phyloP scores from a whole-genome alignment of 352 stramenopile genomes.

The Phytophthora vignae region DNA sequence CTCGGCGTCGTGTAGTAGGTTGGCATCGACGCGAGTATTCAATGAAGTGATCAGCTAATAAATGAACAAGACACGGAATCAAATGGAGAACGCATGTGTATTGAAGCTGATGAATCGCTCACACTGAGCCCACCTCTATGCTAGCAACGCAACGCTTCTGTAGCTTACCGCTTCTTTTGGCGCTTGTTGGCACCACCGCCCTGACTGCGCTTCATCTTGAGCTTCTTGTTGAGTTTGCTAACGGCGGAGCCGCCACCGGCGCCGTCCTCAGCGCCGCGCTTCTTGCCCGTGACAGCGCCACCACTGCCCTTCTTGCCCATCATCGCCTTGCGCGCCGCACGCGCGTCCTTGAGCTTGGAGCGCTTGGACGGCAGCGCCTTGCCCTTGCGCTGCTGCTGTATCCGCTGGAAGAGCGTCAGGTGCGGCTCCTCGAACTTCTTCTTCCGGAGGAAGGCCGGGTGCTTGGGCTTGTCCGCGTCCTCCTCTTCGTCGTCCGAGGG shows the following conservation, averaged over 20 bases:
- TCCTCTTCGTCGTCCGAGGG: constrained; percentile 61
- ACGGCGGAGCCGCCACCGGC: constrained; percentile 26
- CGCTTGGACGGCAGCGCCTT: constrained; percentile 85
- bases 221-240: constrained; percentile 44
- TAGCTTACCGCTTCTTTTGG: constrained; percentile 50
- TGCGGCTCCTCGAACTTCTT: constrained; percentile 67
- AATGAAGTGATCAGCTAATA: constrained; percentile 35
- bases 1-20: background rate
- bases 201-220: constrained; percentile 48
- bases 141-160: background rate
- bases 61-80: constrained; percentile 16
- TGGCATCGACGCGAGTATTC: constrained; percentile 11
- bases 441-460: constrained; percentile 38
- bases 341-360: constrained; percentile 84
- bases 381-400: constrained; percentile 86
- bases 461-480: constrained; percentile 25
- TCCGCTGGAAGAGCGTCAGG: constrained; percentile 88
- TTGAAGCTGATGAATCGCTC: background rate
- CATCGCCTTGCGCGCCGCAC: constrained; percentile 75
- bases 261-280: constrained; percentile 38
- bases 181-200: constrained; percentile 39
- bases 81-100: constrained; percentile 14
- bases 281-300: constrained; percentile 35
- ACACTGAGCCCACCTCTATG: background rate
- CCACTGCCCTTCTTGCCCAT: constrained; percentile 53